Percentiles rank a stretch among this genome's conserved stretches.
Evolutionary conservation across 495 filamentous ascomycete genomes (phyloP).

Genomic region (Trichoderma gamsii): DNA sequence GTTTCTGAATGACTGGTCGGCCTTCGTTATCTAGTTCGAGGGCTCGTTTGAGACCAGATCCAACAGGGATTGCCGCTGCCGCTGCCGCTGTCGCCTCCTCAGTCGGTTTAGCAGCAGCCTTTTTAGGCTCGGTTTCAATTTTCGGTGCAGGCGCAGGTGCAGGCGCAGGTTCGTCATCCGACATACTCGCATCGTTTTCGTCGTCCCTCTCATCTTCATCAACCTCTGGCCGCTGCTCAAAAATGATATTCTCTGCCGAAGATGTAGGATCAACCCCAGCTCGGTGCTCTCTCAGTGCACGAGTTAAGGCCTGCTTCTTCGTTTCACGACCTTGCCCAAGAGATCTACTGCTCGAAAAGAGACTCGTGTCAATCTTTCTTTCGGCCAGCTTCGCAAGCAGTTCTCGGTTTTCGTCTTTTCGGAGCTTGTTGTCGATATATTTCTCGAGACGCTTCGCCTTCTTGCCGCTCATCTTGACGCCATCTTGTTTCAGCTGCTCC

Average conservation of each 20-base stretch:
- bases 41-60: conserved; percentile 81
- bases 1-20: conserved; percentile 71
- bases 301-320: conserved; percentile 58
- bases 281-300: conserved; percentile 51
- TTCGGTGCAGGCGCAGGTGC: background rate
- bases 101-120: conserved; percentile 10
- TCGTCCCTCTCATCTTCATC: conserved; percentile 29
- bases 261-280: conserved; percentile 51
- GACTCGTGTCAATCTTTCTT: conserved; percentile 72
- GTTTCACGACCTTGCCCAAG: conserved; percentile 62
- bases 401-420: conserved; percentile 85
- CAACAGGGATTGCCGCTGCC: conserved; percentile 35
- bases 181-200: conserved; percentile 26
- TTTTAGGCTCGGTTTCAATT: background rate
- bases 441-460: conserved; percentile 94
- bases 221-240: conserved; percentile 25
- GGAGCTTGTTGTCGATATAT: conserved; percentile 94
- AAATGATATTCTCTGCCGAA: conserved; percentile 32
- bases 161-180: background rate
- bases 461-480: conserved; percentile 75
- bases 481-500: conserved; percentile 60
- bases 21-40: conserved; percentile 72
- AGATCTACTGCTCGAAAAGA: conserved; percentile 67
- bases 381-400: conserved; percentile 75
- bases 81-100: conserved; percentile 20